Evolutionary conservation across 2,329 filamentous ascomycete species (phyloP).

Genomic region (Arthrobotrys sphaeroides): DNA sequence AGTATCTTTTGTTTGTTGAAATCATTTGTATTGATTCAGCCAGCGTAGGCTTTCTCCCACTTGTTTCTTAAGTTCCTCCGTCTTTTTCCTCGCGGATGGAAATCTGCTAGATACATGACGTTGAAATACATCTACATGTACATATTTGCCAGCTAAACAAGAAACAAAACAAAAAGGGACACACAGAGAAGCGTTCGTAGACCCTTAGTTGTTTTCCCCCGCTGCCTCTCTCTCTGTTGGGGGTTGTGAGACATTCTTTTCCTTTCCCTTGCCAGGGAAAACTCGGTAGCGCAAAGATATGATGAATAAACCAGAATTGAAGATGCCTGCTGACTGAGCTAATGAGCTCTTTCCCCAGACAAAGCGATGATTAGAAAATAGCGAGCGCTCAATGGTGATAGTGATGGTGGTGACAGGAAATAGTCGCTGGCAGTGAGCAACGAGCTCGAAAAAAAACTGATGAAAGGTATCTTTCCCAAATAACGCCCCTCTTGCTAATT

Average conservation of each 20-base stretch:
- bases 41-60: constrained; percentile 39
- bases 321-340: constrained; percentile 50
- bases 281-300: constrained; percentile 28
- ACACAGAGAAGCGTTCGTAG: constrained; percentile 21
- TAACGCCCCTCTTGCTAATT: constrained; percentile 56
- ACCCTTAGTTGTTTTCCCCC: constrained; percentile 4
- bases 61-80: not conserved
- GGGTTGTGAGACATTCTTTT: constrained; percentile 28
- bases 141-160: constrained; percentile 18
- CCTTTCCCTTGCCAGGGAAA: constrained; percentile 27
- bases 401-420: constrained; percentile 44
- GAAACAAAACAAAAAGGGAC: constrained; percentile 33
- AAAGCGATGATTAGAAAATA: constrained; percentile 39
- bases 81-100: constrained; percentile 7
- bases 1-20: not conserved
- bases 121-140: constrained; percentile 49
- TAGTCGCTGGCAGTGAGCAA: constrained; percentile 35
- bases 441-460: constrained; percentile 45
- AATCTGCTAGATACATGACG: constrained; percentile 44
- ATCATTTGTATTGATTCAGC: constrained; percentile 38
- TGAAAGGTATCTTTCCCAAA: constrained; percentile 56
- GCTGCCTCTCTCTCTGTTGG: not conserved
- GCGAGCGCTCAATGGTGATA: constrained; percentile 53
- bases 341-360: constrained; percentile 51
- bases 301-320: constrained; percentile 38